Base-by-base conservation (phyloP, 164 flowering plant genomes). In the Sextonia rubra region DNA sequence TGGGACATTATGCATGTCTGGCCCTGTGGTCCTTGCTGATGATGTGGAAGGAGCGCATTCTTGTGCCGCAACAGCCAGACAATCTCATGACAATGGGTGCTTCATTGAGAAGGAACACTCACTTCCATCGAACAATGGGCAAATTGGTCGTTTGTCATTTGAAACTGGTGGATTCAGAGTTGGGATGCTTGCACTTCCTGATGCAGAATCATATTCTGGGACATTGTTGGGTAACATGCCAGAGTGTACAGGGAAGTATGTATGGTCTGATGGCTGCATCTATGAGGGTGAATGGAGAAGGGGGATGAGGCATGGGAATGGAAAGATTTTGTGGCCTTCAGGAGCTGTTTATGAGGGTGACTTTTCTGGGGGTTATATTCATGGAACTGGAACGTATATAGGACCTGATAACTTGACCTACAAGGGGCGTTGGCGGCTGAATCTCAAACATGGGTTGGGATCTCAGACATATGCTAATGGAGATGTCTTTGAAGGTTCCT, bases 251-350 rank as follows among this genome's bases (percentile, higher is more conserved):
- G 99, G 99, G 70, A 86, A 77, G 76, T 96, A 93, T 82, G 75
- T 84, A 9, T 96, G 97, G 97, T 83, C 86, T 48, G 92, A 91
- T 82, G 97, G 98, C 17, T 88, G 91, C 72, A 60, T 81, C 27
- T 96, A 93, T 70, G 92, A 88, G 30, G 99, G 99, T 48, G 97
- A 89, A 74, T 96, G 97, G 99, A 85, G 91, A 80, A 79, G 86
- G 80, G 99, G 99, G 85, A 88, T 88, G 93, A 85, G 83, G 76
- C 84, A 89, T 77, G 98, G 98, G 14, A 77, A 55, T 82, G 99
- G 99, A 18, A 92, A 85, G 76, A 82, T 87, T 66, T 77, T 66
- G 55, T 93, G 88, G 88, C 88, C 89, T 69, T 90, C 96, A 75
- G 99, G 97, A 56, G 89, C 93, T 26, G 64, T 82, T 63, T 93